Evolutionary conservation across 1,284 basidiomycete genomes (phyloP).

Genomic region (Cryptococcus sp.): DNA sequence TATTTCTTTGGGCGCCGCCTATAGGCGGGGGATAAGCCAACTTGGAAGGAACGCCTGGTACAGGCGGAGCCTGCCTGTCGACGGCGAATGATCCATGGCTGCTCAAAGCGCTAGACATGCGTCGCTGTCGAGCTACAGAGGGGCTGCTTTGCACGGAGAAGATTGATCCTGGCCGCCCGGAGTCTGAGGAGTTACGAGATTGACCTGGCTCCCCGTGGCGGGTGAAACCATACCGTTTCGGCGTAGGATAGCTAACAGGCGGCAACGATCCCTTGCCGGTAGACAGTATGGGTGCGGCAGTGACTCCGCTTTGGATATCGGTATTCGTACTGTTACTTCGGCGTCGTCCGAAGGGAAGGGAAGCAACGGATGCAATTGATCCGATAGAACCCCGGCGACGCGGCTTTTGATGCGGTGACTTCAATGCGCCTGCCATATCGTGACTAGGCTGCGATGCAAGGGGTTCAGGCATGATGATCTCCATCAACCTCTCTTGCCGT

Average conservation of each 20-base stretch:
- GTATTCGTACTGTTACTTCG: conserved; percentile 35
- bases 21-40: conserved; percentile 33
- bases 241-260: conserved; percentile 49
- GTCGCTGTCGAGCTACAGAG: conserved; percentile 21
- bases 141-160: conserved; percentile 48
- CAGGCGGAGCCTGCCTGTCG: conserved; percentile 22
- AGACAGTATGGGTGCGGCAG: conserved; percentile 27
- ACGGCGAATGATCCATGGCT: conserved; percentile 18
- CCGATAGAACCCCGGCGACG: conserved; percentile 42
- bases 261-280: conserved; percentile 43
- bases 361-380: conserved; percentile 37
- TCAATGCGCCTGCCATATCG: conserved; percentile 3
- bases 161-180: conserved; percentile 49
- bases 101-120: conserved; percentile 14
- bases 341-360: conserved; percentile 39
- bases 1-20: conserved; percentile 28
- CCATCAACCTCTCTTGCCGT: conserved; percentile 45
- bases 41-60: conserved; percentile 20
- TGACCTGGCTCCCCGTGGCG: conserved; percentile 37
- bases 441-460: conserved; percentile 32
- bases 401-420: conserved; percentile 9
- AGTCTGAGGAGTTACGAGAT: conserved; percentile 36
- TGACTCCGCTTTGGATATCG: conserved; percentile 1
- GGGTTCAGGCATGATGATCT: conserved; percentile 53
- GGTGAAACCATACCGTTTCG: conserved; percentile 52